Evolutionary conservation across 352 stramenopile species (phyloP).

Genomic region (Thalassiosira hispida): DNA sequence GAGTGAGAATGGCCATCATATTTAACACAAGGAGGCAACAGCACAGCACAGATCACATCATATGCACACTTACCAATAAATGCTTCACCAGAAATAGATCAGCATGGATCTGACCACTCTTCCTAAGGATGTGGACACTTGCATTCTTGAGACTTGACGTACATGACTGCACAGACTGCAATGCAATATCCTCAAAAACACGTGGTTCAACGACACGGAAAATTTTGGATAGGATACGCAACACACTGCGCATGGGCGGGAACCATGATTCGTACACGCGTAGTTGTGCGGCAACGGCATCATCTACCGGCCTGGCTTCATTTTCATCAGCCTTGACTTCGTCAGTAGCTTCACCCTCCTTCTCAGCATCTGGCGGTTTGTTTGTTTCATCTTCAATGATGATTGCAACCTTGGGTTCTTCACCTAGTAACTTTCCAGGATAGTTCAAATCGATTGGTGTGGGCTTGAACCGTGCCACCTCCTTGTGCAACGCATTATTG

Average conservation of each 20-base stretch:
- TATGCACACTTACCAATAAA: conserved; percentile 79
- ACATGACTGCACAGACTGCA: conserved; percentile 77
- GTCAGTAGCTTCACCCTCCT: background rate
- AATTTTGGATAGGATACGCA: conserved; percentile 84
- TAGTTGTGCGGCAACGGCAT: conserved; percentile 71
- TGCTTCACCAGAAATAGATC: conserved; percentile 85
- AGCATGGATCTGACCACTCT: conserved; percentile 69
- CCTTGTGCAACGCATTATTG: conserved; percentile 71
- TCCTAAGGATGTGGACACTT: conserved; percentile 64
- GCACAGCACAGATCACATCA: no score
- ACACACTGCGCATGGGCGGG: conserved; percentile 79
- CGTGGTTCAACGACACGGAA: conserved; percentile 83
- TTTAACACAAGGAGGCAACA: no score
- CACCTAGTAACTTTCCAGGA: conserved; percentile 72
- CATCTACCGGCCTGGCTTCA: conserved; percentile 27
- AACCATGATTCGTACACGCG: conserved; percentile 84
- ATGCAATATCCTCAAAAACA: conserved; percentile 85
- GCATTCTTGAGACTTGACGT: conserved; percentile 75
- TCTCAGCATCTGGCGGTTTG: background rate
- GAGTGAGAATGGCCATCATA: conserved; percentile 15
- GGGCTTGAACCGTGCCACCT: conserved; percentile 82
- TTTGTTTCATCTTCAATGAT: conserved; percentile 35
- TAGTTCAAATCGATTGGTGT: conserved; percentile 77
- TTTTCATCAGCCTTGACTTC: conserved; percentile 2
- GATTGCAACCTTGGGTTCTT: conserved; percentile 46